A percentile compares a stretch with the other conserved stretches of the same genome.
Conservation (phyloP, 1,139 yeast species). For the Diutina pseudorugosa region DNA sequence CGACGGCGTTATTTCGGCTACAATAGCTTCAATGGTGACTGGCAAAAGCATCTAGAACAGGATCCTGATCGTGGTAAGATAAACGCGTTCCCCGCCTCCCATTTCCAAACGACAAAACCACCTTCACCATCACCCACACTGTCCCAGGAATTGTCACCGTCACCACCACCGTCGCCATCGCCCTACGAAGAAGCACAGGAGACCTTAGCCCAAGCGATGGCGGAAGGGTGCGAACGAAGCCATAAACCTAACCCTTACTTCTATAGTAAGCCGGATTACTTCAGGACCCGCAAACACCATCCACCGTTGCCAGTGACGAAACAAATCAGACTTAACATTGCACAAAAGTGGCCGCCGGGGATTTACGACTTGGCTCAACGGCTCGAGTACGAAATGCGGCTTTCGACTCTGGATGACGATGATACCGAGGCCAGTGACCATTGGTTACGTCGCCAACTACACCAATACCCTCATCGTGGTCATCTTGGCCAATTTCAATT, state of each 20-base stretch:
- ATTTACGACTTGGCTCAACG: background rate
- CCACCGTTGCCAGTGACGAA: background rate
- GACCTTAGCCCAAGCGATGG: background rate
- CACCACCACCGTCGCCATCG: background rate
- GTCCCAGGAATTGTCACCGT: background rate
- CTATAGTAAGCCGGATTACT: background rate
- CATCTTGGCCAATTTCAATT: background rate
- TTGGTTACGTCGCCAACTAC: background rate
- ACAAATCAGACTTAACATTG: background rate
- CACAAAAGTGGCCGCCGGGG: background rate
- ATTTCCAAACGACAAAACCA: background rate
- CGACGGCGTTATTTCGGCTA: background rate
- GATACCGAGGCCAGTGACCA: background rate
- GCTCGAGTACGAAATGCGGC: background rate
- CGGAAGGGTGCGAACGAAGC: background rate
- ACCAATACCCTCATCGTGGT: background rate
- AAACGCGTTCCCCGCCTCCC: background rate
- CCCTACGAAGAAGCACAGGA: background rate
- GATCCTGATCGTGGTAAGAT: background rate
- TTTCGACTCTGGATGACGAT: background rate
- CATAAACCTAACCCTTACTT: background rate
- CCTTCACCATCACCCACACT: background rate
- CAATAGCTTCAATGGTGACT: background rate
- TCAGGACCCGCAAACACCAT: background rate
- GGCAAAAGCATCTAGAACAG: background rate